Evolutionary conservation across 2,329 filamentous ascomycete genomes (phyloP), one percentile per base, ranked within the genome.

Genomic region (Parafenestella ontariensis): DNA sequence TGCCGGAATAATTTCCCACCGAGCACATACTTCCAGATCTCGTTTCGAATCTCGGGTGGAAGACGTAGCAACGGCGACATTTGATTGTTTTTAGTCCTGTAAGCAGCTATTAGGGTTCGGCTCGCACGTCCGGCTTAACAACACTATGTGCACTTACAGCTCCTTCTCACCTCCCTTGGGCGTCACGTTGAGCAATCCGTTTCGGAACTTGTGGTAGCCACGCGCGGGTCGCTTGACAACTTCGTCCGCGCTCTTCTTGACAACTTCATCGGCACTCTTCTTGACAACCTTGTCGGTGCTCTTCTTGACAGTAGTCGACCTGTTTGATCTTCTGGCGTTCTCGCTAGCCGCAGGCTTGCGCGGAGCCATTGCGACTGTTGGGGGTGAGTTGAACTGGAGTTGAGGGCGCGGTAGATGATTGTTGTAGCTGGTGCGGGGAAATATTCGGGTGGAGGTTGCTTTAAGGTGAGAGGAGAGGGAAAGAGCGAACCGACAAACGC

Each of bases 141-240:
- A 11, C 15, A 15, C 18, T 1, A 3, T 8, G 4, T 29, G 13
- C 20, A 48, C 52, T 46, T 41, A 59, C 58, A 63, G 20, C 1
- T 45, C 37, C n/a, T 47, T 49, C 48, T 64, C 60, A 6, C 11
- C 33, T 10, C 54, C 61, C 33, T 60, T 64, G 2, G 54, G 63
- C 1, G 46, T 49, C 3, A 59, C 56, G 10, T 65, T 62, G 4
- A 64, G 50, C 21, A 58, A 15, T 6, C 55, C 58, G 24, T 58
- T 64, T 34, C 42, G 43, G 46, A 60, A 65, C 11, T 42, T 65
- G 42, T 58, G 59, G 21, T 52, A 64, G 24, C 59, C 59, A 7
- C 61, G 59, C 3, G 40, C 34, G 21, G 57, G 57, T 6, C 59
- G 53, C 49, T 64, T 64, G 28, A 42, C 29, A 9, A 56, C 44